These are phyloP conservation scores for Pseudogymnoascus sp. DNA, from an alignment of 2,329 filamentous ascomycete species.

Conservation along the genomic window DNA sequence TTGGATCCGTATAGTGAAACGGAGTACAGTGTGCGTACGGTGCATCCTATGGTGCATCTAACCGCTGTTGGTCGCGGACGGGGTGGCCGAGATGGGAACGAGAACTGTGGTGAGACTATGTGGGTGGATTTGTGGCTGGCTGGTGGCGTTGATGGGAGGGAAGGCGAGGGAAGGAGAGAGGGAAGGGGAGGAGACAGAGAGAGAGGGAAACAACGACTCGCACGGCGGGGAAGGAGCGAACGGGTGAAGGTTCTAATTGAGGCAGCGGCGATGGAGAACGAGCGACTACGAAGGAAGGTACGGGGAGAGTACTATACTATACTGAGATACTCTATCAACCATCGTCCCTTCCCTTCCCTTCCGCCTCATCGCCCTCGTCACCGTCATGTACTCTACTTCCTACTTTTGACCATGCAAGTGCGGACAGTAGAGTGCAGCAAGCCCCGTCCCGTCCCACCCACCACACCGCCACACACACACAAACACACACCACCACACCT, in stretches of 20 bases:
- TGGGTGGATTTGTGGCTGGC: background rate
- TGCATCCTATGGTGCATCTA: background rate
- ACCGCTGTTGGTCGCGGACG: background rate
- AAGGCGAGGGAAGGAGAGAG: background rate
- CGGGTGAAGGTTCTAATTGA: background rate
- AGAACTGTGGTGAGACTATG: background rate
- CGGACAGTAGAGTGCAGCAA: background rate
- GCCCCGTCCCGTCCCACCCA: background rate
- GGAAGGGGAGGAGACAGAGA: too few species aligned
- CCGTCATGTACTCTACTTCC: background rate
- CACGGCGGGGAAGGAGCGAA: background rate
- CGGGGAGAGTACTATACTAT: too few species aligned
- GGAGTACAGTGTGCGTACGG: background rate
- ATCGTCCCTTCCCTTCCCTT: background rate
- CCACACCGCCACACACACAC: background rate
- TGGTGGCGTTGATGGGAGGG: background rate
- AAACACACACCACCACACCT: background rate
- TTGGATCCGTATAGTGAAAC: background rate
- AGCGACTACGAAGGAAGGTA: too few species aligned
- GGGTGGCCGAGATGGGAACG: background rate
- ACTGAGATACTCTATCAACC: background rate
- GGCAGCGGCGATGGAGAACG: background rate
- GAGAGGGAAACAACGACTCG: too few species aligned
- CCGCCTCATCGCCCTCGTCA: background rate
- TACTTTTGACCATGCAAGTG: background rate